A percentile compares a stretch with the other conserved stretches of the same genome.
Evolutionary conservation across 2,329 filamentous ascomycete species (phyloP).

Genomic region (Diplodia corticola): DNA sequence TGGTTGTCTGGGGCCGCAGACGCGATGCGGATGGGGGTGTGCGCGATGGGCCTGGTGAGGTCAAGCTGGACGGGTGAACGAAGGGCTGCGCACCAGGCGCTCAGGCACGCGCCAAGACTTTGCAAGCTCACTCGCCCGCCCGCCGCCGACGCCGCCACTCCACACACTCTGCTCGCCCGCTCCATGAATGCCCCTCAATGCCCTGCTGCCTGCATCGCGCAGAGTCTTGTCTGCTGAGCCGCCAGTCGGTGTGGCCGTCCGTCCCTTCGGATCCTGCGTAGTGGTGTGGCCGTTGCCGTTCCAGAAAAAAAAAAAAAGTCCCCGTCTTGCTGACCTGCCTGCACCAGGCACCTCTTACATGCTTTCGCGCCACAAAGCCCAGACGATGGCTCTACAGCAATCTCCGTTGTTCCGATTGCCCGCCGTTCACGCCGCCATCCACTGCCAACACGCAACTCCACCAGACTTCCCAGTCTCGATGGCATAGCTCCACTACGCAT

Average conservation of each 20-base stretch:
- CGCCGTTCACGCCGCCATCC: neutral
- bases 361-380: neutral
- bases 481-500: neutral
- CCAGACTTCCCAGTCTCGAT: neutral
- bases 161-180: neutral
- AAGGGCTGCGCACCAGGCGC: neutral
- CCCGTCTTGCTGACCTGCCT: neutral
- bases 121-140: neutral
- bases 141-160: neutral
- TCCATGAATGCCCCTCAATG: conserved; percentile 22
- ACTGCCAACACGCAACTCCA: neutral
- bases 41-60: conserved; percentile 20
- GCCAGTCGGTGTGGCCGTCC: neutral
- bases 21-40: conserved; percentile 19
- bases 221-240: conserved; percentile 2
- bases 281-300: neutral
- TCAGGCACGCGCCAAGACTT: conserved; percentile 15
- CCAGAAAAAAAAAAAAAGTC: neutral
- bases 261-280: neutral
- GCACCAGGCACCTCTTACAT: neutral
- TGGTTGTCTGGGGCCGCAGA: conserved; percentile 18
- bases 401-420: neutral
- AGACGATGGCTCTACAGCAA: neutral
- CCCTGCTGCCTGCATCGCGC: conserved; percentile 9
- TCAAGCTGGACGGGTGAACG: neutral